phyloP scores from a whole-genome alignment of 208 protist genomes.

The Angomonas ambiguus region DNA sequence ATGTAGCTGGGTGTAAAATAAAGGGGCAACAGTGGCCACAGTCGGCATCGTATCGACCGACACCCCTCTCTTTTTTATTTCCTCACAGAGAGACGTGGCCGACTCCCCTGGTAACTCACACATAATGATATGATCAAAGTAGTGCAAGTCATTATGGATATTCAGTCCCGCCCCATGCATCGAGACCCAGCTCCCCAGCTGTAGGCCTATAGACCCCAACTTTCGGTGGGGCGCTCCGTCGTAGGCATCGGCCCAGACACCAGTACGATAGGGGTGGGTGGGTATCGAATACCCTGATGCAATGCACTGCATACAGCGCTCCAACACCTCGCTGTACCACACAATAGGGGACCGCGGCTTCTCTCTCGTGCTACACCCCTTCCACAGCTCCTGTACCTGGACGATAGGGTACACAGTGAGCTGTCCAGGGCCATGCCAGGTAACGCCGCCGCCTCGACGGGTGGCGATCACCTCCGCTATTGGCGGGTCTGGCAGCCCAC shows the following conservation, averaged over 20 bases:
- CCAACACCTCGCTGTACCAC: slow-evolving; percentile 77
- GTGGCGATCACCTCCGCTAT: slow-evolving; percentile 62
- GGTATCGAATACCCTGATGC: slow-evolving; percentile 49
- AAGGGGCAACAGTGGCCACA: slow-evolving; percentile 8
- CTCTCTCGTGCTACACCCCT: slow-evolving; percentile 24
- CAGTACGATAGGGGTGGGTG: slow-evolving; percentile 59
- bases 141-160: slow-evolving; percentile 50
- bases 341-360: slow-evolving; percentile 76
- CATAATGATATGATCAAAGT: slow-evolving; percentile 82
- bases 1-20: slow-evolving; percentile 11
- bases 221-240: slow-evolving; percentile 32
- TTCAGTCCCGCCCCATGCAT: slow-evolving; percentile 88
- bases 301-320: slow-evolving; percentile 69
- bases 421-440: slow-evolving; percentile 86
- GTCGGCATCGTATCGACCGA: slow-evolving; percentile 1
- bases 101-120: slow-evolving; percentile 69
- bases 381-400: slow-evolving; percentile 73
- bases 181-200: slow-evolving; percentile 83
- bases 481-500: slow-evolving; percentile 36
- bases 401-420: slow-evolving; percentile 84
- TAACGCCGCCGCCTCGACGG: slow-evolving; percentile 76
- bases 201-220: slow-evolving; percentile 79
- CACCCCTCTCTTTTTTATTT: slow-evolving; percentile 26
- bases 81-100: slow-evolving; percentile 54
- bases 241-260: slow-evolving; percentile 65